These are phyloP conservation scores for Calonectria pteridis DNA, from an alignment of 2,329 filamentous ascomycete species.

Conservation along the genomic window DNA sequence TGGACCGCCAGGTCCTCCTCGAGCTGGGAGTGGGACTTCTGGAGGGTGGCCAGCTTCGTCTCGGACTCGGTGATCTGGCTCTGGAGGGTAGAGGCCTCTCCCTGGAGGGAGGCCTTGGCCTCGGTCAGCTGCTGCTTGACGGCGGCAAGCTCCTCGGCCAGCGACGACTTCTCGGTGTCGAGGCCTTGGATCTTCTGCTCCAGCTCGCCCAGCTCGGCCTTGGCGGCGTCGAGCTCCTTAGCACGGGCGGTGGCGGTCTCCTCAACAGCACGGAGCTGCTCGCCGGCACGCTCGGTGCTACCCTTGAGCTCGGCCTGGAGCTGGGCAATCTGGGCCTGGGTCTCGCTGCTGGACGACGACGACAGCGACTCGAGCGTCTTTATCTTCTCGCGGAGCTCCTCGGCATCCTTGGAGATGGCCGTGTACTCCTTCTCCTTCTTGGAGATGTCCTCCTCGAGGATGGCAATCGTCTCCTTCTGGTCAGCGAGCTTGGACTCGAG, in stretches of 20 bases:
- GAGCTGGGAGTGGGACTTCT: constrained; percentile 46
- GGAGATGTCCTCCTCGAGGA: constrained; percentile 48
- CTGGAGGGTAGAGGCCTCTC: constrained; percentile 49
- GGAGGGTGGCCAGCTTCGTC: constrained; percentile 49
- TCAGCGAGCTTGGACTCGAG: constrained; percentile 56
- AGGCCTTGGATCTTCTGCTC: constrained; percentile 44
- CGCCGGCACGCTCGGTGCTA: constrained; percentile 37
- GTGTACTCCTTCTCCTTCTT: constrained; percentile 55
- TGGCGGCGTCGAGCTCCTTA: constrained; percentile 42
- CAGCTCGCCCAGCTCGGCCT: constrained; percentile 37
- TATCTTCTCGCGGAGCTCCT: constrained; percentile 55
- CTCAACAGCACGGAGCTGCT: constrained; percentile 45
- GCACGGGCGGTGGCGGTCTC: constrained; percentile 35
- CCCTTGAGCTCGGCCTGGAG: constrained; percentile 52
- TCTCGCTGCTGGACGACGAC: constrained; percentile 48
- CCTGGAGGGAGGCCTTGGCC: constrained; percentile 45
- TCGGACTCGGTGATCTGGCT: constrained; percentile 50
- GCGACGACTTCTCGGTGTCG: constrained; percentile 46
- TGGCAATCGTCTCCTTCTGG: constrained; percentile 51
- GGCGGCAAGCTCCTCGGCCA: constrained; percentile 49
- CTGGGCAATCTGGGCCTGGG: constrained; percentile 48
- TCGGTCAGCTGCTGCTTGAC: constrained; percentile 51
- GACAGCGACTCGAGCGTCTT: constrained; percentile 50
- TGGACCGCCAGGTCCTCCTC: constrained; percentile 49
- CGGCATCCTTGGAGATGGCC: constrained; percentile 50